These are phyloP conservation scores for Danielozyma ontarioensis DNA, from an alignment of 805 yeast genomes.

Conservation along the genomic window DNA sequence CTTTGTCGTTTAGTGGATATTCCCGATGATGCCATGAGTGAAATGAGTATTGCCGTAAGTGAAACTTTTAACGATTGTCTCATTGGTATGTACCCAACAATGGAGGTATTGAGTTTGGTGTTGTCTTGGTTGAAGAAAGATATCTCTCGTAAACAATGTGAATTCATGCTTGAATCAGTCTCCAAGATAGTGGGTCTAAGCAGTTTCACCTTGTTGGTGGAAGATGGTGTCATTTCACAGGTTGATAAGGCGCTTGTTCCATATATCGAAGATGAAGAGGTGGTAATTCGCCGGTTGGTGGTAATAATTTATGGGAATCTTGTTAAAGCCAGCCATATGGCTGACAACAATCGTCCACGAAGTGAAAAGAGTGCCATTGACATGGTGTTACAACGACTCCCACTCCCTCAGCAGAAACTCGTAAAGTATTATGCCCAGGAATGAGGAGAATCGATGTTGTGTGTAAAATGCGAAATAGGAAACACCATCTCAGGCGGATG, in stretches of 20 bases:
- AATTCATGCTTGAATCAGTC: constrained; percentile 22
- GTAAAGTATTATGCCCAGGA: constrained; percentile 40
- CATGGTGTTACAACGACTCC: constrained; percentile 31
- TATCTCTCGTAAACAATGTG: constrained; percentile 1
- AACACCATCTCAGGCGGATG: too few relatives aligned
- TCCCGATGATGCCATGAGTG: constrained; percentile 8
- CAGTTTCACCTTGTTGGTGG: constrained; percentile 12
- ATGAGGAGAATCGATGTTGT: constrained; percentile 4
- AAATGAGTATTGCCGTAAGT: constrained; percentile 18
- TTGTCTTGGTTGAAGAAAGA: constrained; percentile 9
- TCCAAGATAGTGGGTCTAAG: constrained; percentile 17
- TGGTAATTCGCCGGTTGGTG: constrained; percentile 33
- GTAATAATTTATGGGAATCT: constrained; percentile 35
- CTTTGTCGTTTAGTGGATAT: constrained; percentile 14
- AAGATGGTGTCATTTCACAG: constrained; percentile 10
- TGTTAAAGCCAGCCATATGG: constrained; percentile 14
- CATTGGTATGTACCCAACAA: constrained; percentile 20
- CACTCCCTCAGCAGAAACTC: constrained; percentile 40
- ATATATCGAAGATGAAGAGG: constrained; percentile 23
- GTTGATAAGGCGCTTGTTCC: constrained; percentile 26
- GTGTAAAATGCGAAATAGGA: constrained; percentile 2
- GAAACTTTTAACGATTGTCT: constrained; percentile 28
- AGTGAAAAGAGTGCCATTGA: constrained; percentile 13
- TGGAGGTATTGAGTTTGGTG: constrained; percentile 13
- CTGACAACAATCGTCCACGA: constrained; percentile 14